phyloP scores from a whole-genome alignment of 1,284 basidiomycete genomes.

The Caloboletus firmus region DNA sequence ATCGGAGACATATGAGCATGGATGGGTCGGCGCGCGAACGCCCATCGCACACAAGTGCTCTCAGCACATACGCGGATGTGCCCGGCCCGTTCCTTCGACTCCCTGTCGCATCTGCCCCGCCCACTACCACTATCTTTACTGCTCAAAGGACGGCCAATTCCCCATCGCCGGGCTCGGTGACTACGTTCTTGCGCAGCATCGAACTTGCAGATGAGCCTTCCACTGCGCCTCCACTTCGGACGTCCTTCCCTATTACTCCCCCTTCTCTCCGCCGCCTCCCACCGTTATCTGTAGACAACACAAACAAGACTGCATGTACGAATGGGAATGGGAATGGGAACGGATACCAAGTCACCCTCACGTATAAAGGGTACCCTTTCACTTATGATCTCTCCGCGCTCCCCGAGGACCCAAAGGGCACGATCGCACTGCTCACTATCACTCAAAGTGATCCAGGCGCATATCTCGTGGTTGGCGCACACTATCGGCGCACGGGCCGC shows the following conservation, averaged over 20 bases:
- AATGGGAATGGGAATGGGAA: slow-evolving; percentile 5
- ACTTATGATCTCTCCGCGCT: slow-evolving; percentile 30
- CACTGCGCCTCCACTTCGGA: slow-evolving; percentile 10
- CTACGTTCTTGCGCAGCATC: slow-evolving; percentile 29
- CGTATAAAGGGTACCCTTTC: slow-evolving; percentile 30
- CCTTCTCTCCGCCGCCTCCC: slow-evolving; percentile 14
- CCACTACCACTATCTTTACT: background rate
- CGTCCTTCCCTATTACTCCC: slow-evolving; percentile 5
- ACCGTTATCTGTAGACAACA: slow-evolving; percentile 7
- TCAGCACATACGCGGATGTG: slow-evolving; percentile 9
- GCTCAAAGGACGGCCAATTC: slow-evolving; percentile 7
- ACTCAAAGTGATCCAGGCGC: slow-evolving; percentile 35
- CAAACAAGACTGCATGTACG: background rate
- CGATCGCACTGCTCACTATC: slow-evolving; percentile 26
- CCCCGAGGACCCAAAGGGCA: slow-evolving; percentile 31
- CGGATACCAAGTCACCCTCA: slow-evolving; percentile 26
- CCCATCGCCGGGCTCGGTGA: slow-evolving; percentile 17
- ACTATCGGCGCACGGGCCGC: slow-evolving; percentile 36
- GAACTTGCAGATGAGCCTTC: slow-evolving; percentile 21
- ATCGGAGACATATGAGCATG: slow-evolving; percentile 1
- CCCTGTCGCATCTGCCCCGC: slow-evolving; percentile 12
- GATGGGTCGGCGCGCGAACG: slow-evolving; percentile 5
- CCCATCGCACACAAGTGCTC: slow-evolving; percentile 1
- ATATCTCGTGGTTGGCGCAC: slow-evolving; percentile 32
- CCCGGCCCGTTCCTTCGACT: slow-evolving; percentile 18